Evolutionary conservation across 208 protist genomes (phyloP).

Genomic region (Trichomonas gallinae): DNA sequence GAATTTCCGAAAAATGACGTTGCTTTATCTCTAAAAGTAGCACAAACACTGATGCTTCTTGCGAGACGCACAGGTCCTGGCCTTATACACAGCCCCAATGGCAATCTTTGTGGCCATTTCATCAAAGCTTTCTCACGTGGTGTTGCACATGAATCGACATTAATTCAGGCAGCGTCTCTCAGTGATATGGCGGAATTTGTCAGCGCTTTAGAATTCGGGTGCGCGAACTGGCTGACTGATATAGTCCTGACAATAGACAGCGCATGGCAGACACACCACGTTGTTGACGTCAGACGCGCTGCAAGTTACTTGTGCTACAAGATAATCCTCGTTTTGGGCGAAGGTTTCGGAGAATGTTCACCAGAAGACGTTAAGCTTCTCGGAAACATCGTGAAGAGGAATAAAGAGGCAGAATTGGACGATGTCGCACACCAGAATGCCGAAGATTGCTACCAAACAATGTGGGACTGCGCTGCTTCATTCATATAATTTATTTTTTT

Average conservation of each 20-base stretch:
- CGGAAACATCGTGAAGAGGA: background rate
- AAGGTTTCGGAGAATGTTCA: background rate
- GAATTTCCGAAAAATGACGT: background rate
- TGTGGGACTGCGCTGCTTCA: background rate
- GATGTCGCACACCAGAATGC: background rate
- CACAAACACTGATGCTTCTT: background rate
- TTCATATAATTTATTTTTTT: background rate
- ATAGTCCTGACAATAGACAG: background rate
- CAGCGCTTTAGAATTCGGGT: background rate
- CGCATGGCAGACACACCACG: background rate
- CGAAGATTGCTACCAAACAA: slow-evolving; percentile 22
- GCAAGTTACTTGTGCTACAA: background rate
- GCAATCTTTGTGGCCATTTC: background rate
- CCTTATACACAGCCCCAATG: background rate
- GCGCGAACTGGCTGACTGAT: background rate
- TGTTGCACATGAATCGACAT: background rate
- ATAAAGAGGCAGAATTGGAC: background rate
- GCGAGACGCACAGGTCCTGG: background rate
- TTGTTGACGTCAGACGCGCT: background rate
- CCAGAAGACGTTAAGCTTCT: background rate
- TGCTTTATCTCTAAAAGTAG: background rate
- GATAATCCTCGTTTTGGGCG: background rate
- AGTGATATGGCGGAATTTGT: background rate
- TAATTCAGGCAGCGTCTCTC: background rate
- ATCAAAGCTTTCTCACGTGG: background rate